Base-by-base conservation (phyloP, 108 stramenopile species). In the Phaeodactylum tricornutum region DNA sequence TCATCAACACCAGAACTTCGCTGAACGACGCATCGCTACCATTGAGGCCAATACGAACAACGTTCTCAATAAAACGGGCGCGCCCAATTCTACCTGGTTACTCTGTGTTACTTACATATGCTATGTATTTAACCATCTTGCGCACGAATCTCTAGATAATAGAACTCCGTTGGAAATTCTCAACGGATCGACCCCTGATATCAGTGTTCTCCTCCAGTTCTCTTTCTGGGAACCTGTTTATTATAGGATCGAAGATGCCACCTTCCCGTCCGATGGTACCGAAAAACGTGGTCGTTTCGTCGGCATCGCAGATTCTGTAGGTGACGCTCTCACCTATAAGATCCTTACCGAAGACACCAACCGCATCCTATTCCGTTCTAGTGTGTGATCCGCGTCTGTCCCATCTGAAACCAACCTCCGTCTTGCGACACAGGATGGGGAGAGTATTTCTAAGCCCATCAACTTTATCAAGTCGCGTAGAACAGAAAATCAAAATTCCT, bases 241-340 rank as follows among this genome's bases (percentile, higher is more conserved):
- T 8, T 59, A 39, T 22, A 25, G 33, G 45, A 56, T 14, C 12
- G 19, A 6, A 2, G 14, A 34, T 34, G n/a, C n/a, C 7, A 6
- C 38, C 2, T 40, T 40, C 7, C 38, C 38, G 21, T 40, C 38
- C 5, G 5, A 40, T 3, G 17, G 19, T 5, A 16, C 19, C 7
- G 38, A 45, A 45, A n/a, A 26, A 3, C 2, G 2, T 2, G 66
- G 59, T 27, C 19, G 39, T 3, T 55, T 60, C 27, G 66, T 59
- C n/a, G 64, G 64, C 37, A 17, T 69, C 20, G 19, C 69, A 12
- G 50, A 64, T 25, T 24, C 46, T 44, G 64, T 64, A 9, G 68
- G 68, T 14, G 45, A 69, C 27, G 27, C 24, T 4, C 45, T 68
- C 50, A 62, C 61, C 0, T 62, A 47, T 20, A 34, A 47, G 23